A percentile compares a stretch with the other conserved stretches of the same genome.
phyloP scores from a whole-genome alignment of 106 monocot genomes.

The Acorus calamus region DNA sequence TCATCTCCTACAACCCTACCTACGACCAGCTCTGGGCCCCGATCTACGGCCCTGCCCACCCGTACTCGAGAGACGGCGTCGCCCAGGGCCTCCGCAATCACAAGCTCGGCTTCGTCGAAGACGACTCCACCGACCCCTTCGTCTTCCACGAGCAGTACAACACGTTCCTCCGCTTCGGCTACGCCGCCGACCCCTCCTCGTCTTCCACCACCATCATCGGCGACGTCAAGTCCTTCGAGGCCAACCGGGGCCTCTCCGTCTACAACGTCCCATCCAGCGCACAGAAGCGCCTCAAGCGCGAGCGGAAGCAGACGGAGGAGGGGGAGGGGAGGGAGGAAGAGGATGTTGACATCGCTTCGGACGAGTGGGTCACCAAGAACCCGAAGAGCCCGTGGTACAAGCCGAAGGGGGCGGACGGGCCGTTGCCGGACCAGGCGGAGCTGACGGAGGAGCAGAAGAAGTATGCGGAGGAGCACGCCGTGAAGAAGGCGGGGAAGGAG shows the following conservation, averaged over 20 bases:
- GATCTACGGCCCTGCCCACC: slow-evolving; percentile 70
- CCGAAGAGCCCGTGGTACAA: slow-evolving; percentile 74
- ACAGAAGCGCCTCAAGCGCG: slow-evolving; percentile 31
- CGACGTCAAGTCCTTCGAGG: slow-evolving; percentile 33
- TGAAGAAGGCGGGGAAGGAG: slow-evolving; percentile 90
- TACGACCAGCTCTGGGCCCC: slow-evolving; percentile 98
- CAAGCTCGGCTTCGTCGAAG: slow-evolving; percentile 97
- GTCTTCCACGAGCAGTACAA: slow-evolving; percentile 98
- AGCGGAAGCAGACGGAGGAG: slow-evolving; percentile 67
- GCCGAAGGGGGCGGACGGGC: slow-evolving; percentile 50
- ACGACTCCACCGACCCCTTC: slow-evolving; percentile 84
- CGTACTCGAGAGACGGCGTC: slow-evolving; percentile 69
- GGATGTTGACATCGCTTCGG: slow-evolving; percentile 39
- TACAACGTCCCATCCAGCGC: slow-evolving; percentile 56
- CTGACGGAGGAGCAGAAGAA: slow-evolving; percentile 97
- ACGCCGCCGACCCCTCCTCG: slow-evolving; percentile 88
- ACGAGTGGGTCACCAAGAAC: slow-evolving; percentile 86
- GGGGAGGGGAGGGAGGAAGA: slow-evolving; percentile 1
- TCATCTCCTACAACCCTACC: slow-evolving; percentile 78
- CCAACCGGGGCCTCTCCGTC: slow-evolving; percentile 56
- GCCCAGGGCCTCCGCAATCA: slow-evolving; percentile 88
- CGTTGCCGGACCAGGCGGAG: slow-evolving; percentile 54
- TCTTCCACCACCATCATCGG: slow-evolving; percentile 45
- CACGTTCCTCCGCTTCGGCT: slow-evolving; percentile 92
- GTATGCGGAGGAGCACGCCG: slow-evolving; percentile 86